Base-by-base conservation (phyloP, 176 grass and related monocot species). In the Poa pratensis region DNA sequence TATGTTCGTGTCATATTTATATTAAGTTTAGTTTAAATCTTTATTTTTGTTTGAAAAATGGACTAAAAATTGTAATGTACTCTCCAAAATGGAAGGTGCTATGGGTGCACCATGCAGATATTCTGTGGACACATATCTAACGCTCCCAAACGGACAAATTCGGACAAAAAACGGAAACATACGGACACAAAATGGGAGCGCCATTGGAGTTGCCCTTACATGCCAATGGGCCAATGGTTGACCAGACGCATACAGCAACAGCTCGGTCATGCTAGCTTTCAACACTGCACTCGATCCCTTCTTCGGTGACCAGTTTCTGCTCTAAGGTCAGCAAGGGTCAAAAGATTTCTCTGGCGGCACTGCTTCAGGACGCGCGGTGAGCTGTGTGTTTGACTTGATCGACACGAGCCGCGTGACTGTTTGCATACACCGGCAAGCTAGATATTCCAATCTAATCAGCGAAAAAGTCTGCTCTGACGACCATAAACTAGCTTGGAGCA, bases 391-490 rank as follows among this genome's bases (percentile, higher is more conserved):
- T 75, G 69, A 64, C 85, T 42, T 65, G 23, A 74, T 74, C 42
- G 15, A 9, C 55, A 43, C 11, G 26, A 66, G 11, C 58, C 74
- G 45, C 59, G 22, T 39, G 19, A 74, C 45, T 53, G 39, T 77
- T 20, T 57, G 52, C 14, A 16, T 35, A 62, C 80, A 71, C 1
- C 28, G 74, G 26, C 11, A 64, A 40, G 20, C 9, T 34, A 11
- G 62, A 83, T 78, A 39, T 88, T 62, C 42, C 8, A 19, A 78
- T 84, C 40, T 51, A 39, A 79, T 84, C 86, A 77, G 15, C 60
- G n/a, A 48, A 85, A 86, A 82, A 37, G 79, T 11, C 76, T 35
- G 23, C 22, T 51, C 5, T 76, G 23, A 57, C 71, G 72, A 27
- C 60, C 79, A 66, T 75, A 54, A 87, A 71, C 49, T 54, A 22